phyloP scores from a whole-genome alignment of 306 rosid genomes.

The Pyrus bretschneideri region DNA sequence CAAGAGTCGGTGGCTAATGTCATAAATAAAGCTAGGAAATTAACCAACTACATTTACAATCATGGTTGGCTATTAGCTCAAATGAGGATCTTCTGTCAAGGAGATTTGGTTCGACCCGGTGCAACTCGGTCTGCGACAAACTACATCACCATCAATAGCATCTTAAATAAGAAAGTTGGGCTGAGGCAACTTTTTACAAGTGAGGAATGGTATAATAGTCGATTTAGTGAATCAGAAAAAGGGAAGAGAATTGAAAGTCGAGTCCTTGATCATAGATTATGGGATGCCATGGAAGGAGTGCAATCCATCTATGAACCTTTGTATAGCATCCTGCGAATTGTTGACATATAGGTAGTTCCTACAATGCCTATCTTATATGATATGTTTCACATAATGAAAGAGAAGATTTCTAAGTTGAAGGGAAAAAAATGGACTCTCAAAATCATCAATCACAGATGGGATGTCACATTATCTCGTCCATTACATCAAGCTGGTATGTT shows the following conservation, averaged over 20 bases:
- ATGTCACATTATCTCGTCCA: neutral
- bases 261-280: neutral
- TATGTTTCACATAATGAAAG: neutral
- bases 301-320: neutral
- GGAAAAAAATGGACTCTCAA: neutral
- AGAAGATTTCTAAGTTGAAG: neutral
- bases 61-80: neutral
- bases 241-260: neutral
- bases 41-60: conserved; percentile 5
- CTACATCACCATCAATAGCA: neutral
- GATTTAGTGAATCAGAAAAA: no score
- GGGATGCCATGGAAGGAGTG: neutral
- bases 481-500: neutral
- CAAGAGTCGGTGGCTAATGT: neutral
- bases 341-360: neutral
- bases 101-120: neutral
- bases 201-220: neutral
- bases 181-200: neutral
- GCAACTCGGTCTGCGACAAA: neutral
- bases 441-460: neutral
- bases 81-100: neutral
- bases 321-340: neutral
- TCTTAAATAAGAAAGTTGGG: neutral
- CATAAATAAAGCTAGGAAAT: neutral
- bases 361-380: neutral